phyloP scores from a whole-genome alignment of 2,329 filamentous ascomycete genomes.

The Pezicula radicicola region DNA sequence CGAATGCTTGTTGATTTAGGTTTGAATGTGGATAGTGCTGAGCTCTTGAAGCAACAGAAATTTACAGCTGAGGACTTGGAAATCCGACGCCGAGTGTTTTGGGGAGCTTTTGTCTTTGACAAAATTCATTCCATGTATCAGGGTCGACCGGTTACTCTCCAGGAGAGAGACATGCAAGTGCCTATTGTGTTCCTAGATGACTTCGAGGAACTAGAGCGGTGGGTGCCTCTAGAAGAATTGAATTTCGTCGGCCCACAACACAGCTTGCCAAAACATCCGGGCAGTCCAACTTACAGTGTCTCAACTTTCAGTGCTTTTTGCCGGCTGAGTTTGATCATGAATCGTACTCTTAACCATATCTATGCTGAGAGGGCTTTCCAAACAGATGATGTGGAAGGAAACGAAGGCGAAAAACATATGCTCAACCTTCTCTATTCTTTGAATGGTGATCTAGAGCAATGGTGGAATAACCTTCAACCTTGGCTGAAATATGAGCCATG shows the following conservation, averaged over 20 bases:
- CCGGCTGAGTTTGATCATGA: slow-evolving; percentile 44
- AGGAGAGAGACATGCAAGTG: slow-evolving; percentile 42
- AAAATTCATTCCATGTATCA: slow-evolving; percentile 55
- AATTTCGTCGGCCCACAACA: slow-evolving; percentile 34
- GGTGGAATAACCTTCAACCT: not conserved
- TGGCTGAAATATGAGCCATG: not conserved
- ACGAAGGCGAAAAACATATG: not conserved
- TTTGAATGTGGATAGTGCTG: slow-evolving; percentile 41
- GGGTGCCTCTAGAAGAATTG: slow-evolving; percentile 30
- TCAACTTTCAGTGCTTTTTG: slow-evolving; percentile 40
- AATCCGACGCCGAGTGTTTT: slow-evolving; percentile 29
- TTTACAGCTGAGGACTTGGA: slow-evolving; percentile 27
- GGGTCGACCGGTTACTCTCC: slow-evolving; percentile 46
- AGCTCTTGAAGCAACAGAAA: slow-evolving; percentile 4
- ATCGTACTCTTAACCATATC: slow-evolving; percentile 41
- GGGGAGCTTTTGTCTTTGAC: slow-evolving; percentile 36
- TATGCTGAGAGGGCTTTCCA: slow-evolving; percentile 38
- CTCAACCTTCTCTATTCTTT: not conserved
- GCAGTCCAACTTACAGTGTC: slow-evolving; percentile 37
- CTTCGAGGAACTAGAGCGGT: slow-evolving; percentile 51
- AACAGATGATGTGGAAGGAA: not conserved
- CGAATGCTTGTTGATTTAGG: slow-evolving; percentile 53
- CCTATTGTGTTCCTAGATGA: slow-evolving; percentile 45
- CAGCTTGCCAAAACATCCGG: slow-evolving; percentile 22
- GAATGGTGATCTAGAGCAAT: not conserved